Evolutionary conservation across 768 basidiomycete species (phyloP), one percentile per base, ranked within the genome.

Genomic region (Trametes cubensis): DNA sequence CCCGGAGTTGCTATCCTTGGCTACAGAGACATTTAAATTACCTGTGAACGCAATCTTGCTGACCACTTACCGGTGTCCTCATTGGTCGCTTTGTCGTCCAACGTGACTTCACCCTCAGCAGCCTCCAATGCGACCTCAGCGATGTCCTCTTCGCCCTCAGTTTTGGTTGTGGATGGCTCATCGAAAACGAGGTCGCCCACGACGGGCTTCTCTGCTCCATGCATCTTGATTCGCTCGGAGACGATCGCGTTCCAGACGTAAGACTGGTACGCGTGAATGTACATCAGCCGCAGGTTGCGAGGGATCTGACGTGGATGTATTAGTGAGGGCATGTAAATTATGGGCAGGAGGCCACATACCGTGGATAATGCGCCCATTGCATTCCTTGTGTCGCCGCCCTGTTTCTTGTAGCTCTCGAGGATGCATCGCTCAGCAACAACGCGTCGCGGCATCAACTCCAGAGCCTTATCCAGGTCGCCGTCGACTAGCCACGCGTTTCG

Each of bases 191-290:
- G 80, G 72, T 99, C 97, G 0, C 97, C 97, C 6, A 85, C 85
- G 47, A 95, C 81, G 1, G 93, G 87, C 62, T 83, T 81, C 53
- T 88, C 83, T 53, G 82, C 77, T 30, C 95, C 94, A 68, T 87
- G 87, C 50, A 81, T 80, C 61, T 85, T 86, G 69, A 98, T 87
- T 14, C 97, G 89, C 75, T 98, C 94, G 3, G 95, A 98, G 42
- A 95, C 93, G 58, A 98, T 88, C 49, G 94, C 87, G 75, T 99
- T 99, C 96, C 96, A 99, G 38, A 98, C 88, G 69, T 98, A 99
- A 17, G 93, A 95, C 74, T 99, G 97, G 73, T 98, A 99, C 30
- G 95, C 95, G 74, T 99, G 97, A 57, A 98, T 87, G 73, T 98
- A 99, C 92, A 99, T 98, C 66, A 97, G 78, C 53, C 97, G 85